Evolutionary conservation across 2,329 filamentous ascomycete genomes (phyloP).

Genomic region (Aspergillus bombycis): DNA sequence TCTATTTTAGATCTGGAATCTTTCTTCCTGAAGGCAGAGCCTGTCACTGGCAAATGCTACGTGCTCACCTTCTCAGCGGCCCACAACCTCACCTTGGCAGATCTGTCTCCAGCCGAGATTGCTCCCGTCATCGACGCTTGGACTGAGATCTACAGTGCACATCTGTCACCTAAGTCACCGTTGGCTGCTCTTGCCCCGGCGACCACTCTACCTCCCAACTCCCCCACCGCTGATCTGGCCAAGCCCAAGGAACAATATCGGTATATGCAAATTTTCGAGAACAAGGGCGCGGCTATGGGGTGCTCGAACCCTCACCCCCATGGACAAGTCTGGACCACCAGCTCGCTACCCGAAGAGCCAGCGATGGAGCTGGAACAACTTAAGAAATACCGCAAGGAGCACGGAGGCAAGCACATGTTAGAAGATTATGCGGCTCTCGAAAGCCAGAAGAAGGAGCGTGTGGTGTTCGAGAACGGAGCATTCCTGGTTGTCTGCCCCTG

Average conservation of each 20-base stretch:
- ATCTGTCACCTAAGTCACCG: conserved; percentile 73
- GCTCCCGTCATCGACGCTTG: conserved; percentile 84
- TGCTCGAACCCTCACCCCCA: conserved; percentile 98
- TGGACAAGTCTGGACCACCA: conserved; percentile 95
- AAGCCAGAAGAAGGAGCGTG: conserved; percentile 75
- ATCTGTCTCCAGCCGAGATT: conserved; percentile 77
- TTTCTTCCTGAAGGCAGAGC: conserved; percentile 76
- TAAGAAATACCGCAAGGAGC: conserved; percentile 73
- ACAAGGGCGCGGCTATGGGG: conserved; percentile 97
- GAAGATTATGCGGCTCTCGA: conserved; percentile 87
- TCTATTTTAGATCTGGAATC: conserved; percentile 65
- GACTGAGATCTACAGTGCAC: conserved; percentile 84
- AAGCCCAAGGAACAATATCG: conserved; percentile 75
- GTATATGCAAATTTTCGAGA: conserved; percentile 99
- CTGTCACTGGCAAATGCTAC: conserved; percentile 94
- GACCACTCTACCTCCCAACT: conserved; percentile 52
- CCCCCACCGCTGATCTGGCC: conserved; percentile 48
- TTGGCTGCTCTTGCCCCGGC: conserved; percentile 55
- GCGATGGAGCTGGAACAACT: conserved; percentile 77
- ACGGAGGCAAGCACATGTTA: conserved; percentile 75
- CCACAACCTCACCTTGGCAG: conserved; percentile 90
- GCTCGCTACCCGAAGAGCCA: conserved; percentile 86
- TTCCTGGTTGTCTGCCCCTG: conserved; percentile 92
- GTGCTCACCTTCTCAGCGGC: conserved; percentile 91
- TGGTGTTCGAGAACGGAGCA: conserved; percentile 82